These are phyloP conservation scores for Hagleromyces aurorensis DNA, from an alignment of 805 yeast species.

Conservation along the genomic window DNA sequence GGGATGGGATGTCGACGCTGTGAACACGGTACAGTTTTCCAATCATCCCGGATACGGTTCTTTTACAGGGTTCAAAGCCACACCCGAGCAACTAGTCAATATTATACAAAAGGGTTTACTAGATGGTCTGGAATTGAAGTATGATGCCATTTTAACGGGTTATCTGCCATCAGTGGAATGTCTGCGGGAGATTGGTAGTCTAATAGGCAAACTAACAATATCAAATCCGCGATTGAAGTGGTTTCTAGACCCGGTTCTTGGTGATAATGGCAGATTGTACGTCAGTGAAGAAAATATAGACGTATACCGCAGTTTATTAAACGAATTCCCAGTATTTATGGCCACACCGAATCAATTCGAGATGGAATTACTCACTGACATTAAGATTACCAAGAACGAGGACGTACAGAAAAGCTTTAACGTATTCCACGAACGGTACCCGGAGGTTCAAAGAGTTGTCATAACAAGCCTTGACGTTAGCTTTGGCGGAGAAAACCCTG, in stretches of 20 bases:
- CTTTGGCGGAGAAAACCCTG: slow-evolving; percentile 3
- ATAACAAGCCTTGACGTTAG: slow-evolving; percentile 44
- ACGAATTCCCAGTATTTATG: slow-evolving; percentile 37
- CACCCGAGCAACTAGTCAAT: slow-evolving; percentile 38
- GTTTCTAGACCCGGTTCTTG: slow-evolving; percentile 86
- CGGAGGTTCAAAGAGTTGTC: slow-evolving; percentile 43
- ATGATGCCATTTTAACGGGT: slow-evolving; percentile 70
- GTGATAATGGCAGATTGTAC: slow-evolving; percentile 80
- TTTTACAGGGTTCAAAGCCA: slow-evolving; percentile 50
- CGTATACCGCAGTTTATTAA: slow-evolving; percentile 41
- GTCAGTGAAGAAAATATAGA: slow-evolving; percentile 53
- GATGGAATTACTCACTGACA: slow-evolving; percentile 49
- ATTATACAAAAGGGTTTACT: slow-evolving; percentile 48
- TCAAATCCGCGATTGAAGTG: slow-evolving; percentile 35
- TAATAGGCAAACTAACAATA: slow-evolving; percentile 31
- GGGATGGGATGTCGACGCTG: slow-evolving; percentile 89
- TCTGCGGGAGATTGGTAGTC: slow-evolving; percentile 40
- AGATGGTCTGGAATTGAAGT: slow-evolving; percentile 38
- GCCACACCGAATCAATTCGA: slow-evolving; percentile 75
- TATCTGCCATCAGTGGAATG: slow-evolving; percentile 62
- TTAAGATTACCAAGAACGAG: slow-evolving; percentile 33
- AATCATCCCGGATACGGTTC: slow-evolving; percentile 86
- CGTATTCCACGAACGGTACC: slow-evolving; percentile 38
- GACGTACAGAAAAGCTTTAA: slow-evolving; percentile 35
- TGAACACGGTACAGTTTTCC: slow-evolving; percentile 82